phyloP scores from a whole-genome alignment of 345 rosid species.

The Eucalyptus curtisii region DNA sequence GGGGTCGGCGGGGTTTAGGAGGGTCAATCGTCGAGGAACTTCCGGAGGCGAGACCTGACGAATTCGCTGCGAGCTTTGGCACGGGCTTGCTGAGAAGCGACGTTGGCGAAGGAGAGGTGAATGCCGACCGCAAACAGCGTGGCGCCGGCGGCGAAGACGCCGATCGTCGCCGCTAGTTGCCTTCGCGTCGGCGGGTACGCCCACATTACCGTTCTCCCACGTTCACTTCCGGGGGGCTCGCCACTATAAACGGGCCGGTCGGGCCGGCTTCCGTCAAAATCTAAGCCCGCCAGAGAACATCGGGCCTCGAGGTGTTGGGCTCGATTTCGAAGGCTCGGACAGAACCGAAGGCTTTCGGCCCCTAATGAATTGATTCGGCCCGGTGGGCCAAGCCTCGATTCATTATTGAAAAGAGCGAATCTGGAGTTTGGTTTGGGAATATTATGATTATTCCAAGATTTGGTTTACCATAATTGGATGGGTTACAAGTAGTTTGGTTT shows the following conservation, averaged over 20 bases:
- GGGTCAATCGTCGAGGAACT: conserved; percentile 32
- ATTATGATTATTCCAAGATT: background rate
- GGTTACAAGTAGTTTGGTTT: background rate
- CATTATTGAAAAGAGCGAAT: background rate
- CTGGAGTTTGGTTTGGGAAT: background rate
- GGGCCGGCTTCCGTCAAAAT: background rate
- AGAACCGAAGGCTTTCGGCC: conserved; percentile 15
- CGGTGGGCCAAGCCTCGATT: background rate
- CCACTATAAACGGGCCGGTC: background rate
- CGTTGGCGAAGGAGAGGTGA: conserved; percentile 43
- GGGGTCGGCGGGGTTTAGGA: background rate
- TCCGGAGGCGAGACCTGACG: conserved; percentile 48
- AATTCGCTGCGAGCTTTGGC: conserved; percentile 48
- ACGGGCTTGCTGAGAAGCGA: conserved; percentile 63
- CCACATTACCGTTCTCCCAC: conserved; percentile 24
- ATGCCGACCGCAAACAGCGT: conserved; percentile 43
- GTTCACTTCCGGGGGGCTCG: background rate
- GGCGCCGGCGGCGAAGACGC: conserved; percentile 29
- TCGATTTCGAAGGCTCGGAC: background rate
- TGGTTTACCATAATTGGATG: background rate
- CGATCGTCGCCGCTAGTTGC: conserved; percentile 37
- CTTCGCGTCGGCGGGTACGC: conserved; percentile 55
- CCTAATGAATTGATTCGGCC: background rate
- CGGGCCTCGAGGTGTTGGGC: background rate
- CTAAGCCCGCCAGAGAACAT: background rate